Evolutionary conservation across 2,329 filamentous ascomycete species (phyloP), one percentile per base, ranked within the genome.

Genomic region (Fusarium illudens): DNA sequence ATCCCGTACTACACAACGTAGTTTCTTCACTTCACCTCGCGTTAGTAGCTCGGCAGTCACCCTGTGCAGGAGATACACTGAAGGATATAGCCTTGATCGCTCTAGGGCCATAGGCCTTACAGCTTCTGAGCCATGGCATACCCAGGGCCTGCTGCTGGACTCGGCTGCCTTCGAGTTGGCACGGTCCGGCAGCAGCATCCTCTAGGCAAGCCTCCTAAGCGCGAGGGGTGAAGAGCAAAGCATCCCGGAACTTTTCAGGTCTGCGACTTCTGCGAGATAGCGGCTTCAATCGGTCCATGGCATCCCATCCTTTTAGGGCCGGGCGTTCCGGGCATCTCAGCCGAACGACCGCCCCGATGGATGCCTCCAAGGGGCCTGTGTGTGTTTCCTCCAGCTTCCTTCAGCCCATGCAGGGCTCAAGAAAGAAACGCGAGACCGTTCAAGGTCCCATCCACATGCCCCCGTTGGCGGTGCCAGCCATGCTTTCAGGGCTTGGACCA

Each of bases 371-470:
- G 19, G 25, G 56, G 33, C 32, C 42, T 33, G 54, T 49, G 30
- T 20, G 20, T 63, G 30, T 46, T 46, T 60, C 64, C 52, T 62
- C 54, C 58, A 49, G 49, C 30, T 46, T 46, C 49, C 42, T 30
- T 52, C 39, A 55, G 50, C 44, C 44, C 13, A 34, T 20, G n/a
- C 33, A 42, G 20, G n/a, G 49, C 44, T 60, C 32, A 36, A 62
- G 27, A 22, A 34, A 48, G 19, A 22, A 15, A 39, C 39, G 15
- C 29, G 33, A 49, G 33, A 29, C 25, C n/a, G 29, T 51, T 74
- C 72, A 74, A 51, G 72, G 72, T 8, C 72, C 72, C 72, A 74
- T 74, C 72, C 72, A 74, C 68, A 74, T 73, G 29, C 67, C 68
- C 4, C 68, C 70, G 13, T 69, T 73, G 33, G 61, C 62, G 19